Evolutionary conservation across 148 eudicot genomes (phyloP), one percentile per base, ranked within the genome.

Genomic region (Chenopodium album): DNA sequence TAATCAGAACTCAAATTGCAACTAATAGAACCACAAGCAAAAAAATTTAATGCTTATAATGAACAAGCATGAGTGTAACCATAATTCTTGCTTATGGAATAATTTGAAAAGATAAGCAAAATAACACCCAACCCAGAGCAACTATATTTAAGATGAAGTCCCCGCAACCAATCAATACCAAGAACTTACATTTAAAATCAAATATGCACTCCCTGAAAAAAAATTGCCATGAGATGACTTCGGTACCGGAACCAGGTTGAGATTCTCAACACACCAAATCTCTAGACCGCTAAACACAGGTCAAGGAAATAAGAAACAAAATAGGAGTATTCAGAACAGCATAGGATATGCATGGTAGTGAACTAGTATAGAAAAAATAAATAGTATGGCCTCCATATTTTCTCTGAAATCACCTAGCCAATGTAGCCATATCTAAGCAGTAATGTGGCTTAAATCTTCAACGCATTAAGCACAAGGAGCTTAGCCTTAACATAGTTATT

Each of bases 231-330:
- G 83, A 52, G 89, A 88, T 83, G 92, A 85, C 81, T 85, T 85
- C 80, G 90, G 92, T 44, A 92, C 84, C 28, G 85, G 84, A 68
- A 91, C 94, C 80, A 91, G 87, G 54, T 67, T 78, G 34, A 86
- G 87, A 80, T 89, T 89, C 81, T 90, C 90, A 63, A 88, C 77
- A 76, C 91, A 86, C 97, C 97, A 92, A 64, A 92, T 85, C 85
- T 90, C 92, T 56, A 89, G 81, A 50, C 92, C 94, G 59, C 97
- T 91, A 63, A 75, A 78, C 28, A 76, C 37, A 62, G 65, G 85
- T 84, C 79, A 88, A 86, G 87, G 83, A 69, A 48, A 84, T 69
- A 19, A 67, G 48, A 75, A 63, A 9, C 28, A 59, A 67, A 76
- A 59, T 47, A 34, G 7, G 5, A 0, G 20, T 47, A 48, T 73